Evolutionary conservation across 148 eudicot genomes (phyloP).

Genomic region (Rhododendron ovatum): DNA sequence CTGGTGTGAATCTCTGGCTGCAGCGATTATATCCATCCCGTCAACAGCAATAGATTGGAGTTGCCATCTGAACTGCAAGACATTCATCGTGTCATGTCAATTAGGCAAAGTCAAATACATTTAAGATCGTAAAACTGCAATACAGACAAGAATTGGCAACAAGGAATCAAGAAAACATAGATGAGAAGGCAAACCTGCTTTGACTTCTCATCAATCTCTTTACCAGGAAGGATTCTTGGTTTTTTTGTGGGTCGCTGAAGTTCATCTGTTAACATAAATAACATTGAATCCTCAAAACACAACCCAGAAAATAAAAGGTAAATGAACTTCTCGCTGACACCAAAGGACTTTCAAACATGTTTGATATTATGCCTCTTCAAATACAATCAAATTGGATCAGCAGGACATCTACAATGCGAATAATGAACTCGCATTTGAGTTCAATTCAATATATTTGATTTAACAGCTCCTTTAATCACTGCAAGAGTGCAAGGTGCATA

Average conservation of each 20-base stretch:
- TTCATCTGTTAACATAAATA: slow-evolving; percentile 41
- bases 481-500: neutral
- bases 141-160: neutral
- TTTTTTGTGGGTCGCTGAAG: slow-evolving; percentile 61
- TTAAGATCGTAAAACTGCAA: slow-evolving; percentile 3
- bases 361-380: neutral
- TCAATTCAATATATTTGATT: neutral
- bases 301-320: neutral
- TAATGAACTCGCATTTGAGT: neutral
- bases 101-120: neutral
- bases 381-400: neutral
- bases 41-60: slow-evolving; percentile 62
- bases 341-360: neutral
- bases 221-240: slow-evolving; percentile 68
- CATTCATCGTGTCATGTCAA: slow-evolving; percentile 3
- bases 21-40: slow-evolving; percentile 57
- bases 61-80: slow-evolving; percentile 59
- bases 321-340: neutral
- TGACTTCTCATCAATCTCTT: slow-evolving; percentile 70
- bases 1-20: slow-evolving; percentile 21
- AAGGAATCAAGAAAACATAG: neutral
- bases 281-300: neutral
- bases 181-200: slow-evolving; percentile 47
- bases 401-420: neutral
- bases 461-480: neutral